Evolutionary conservation across 2,329 filamentous ascomycete genomes (phyloP).

Genomic region (Aspergillus sergii): DNA sequence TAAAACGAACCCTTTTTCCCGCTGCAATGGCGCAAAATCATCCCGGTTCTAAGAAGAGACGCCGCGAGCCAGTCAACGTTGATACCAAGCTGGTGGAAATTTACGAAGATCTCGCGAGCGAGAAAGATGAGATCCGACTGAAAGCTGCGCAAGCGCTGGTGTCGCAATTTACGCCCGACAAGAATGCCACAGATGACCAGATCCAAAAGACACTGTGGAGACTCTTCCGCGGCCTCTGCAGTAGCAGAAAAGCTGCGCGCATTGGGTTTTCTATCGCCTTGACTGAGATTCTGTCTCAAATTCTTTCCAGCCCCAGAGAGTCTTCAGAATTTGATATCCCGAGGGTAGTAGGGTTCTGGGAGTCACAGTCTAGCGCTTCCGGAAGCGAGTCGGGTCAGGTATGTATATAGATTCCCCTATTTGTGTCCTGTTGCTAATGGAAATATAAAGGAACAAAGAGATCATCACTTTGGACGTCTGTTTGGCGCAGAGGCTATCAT

Average conservation of each 20-base stretch:
- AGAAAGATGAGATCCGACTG: slow-evolving; percentile 49
- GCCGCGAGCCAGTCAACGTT: slow-evolving; percentile 44
- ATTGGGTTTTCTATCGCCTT: slow-evolving; percentile 88
- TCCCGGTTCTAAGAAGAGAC: slow-evolving; percentile 39
- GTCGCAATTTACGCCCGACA: slow-evolving; percentile 47
- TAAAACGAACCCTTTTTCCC: neutral
- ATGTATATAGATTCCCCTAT: slow-evolving; percentile 19
- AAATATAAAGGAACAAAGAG: slow-evolving; percentile 72
- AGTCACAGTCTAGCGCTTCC: slow-evolving; percentile 54
- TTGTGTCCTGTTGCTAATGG: neutral
- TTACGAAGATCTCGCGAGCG: slow-evolving; percentile 52
- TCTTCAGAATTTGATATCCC: slow-evolving; percentile 41
- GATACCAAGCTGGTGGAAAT: slow-evolving; percentile 51
- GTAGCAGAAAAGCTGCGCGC: slow-evolving; percentile 83
- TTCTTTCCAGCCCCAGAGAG: slow-evolving; percentile 54
- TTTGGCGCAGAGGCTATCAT: slow-evolving; percentile 88
- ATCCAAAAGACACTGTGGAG: slow-evolving; percentile 54
- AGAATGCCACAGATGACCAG: slow-evolving; percentile 43
- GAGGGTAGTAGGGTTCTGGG: slow-evolving; percentile 54
- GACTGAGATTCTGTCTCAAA: slow-evolving; percentile 74
- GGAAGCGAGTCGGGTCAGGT: slow-evolving; percentile 58
- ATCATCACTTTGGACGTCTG: slow-evolving; percentile 80
- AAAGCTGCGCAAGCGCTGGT: slow-evolving; percentile 49
- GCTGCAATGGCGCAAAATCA: slow-evolving; percentile 33
- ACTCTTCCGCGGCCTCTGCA: slow-evolving; percentile 85